phyloP scores from a whole-genome alignment of 2,329 filamentous ascomycete genomes.

The Grosmannia huntii region DNA sequence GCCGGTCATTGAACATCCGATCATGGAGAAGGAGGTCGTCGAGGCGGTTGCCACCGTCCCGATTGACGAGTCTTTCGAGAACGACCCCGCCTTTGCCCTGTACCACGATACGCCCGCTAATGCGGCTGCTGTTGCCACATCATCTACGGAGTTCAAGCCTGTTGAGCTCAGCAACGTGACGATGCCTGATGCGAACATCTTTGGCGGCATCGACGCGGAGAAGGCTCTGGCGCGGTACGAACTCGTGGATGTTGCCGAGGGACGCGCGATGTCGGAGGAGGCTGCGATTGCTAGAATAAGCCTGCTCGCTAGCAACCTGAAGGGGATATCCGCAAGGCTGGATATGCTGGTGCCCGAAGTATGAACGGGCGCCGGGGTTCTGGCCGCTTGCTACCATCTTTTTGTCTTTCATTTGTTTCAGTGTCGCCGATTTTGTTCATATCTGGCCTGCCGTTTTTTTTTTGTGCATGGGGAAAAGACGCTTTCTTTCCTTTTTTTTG shows the following conservation, averaged over 20 bases:
- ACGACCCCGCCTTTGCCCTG: slow-evolving; percentile 48
- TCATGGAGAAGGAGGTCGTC: slow-evolving; percentile 19
- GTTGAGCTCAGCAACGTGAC: slow-evolving; percentile 30
- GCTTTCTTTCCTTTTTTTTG: not conserved
- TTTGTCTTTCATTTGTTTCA: not conserved
- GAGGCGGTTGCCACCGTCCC: slow-evolving; percentile 22
- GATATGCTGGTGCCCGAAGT: slow-evolving; percentile 21
- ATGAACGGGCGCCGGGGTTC: slow-evolving; percentile 12
- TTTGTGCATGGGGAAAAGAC: not conserved
- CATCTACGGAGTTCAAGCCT: slow-evolving; percentile 11
- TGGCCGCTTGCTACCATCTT: not conserved
- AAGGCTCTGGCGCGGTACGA: slow-evolving; percentile 52
- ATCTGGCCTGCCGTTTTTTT: not conserved
- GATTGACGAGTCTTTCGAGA: slow-evolving; percentile 46
- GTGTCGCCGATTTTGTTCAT: not conserved
- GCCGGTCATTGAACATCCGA: slow-evolving; percentile 36
- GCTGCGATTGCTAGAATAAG: slow-evolving; percentile 37
- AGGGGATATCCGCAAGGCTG: slow-evolving; percentile 23
- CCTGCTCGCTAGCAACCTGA: slow-evolving; percentile 30
- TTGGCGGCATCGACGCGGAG: slow-evolving; percentile 45
- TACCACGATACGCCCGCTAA: slow-evolving; percentile 33
- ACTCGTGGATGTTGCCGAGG: slow-evolving; percentile 46
- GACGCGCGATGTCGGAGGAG: slow-evolving; percentile 29
- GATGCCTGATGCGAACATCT: slow-evolving; percentile 27
- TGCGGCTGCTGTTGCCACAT: slow-evolving; percentile 15